Base-by-base conservation (phyloP, 352 stramenopile species). In the Phytophthora sp. region DNA sequence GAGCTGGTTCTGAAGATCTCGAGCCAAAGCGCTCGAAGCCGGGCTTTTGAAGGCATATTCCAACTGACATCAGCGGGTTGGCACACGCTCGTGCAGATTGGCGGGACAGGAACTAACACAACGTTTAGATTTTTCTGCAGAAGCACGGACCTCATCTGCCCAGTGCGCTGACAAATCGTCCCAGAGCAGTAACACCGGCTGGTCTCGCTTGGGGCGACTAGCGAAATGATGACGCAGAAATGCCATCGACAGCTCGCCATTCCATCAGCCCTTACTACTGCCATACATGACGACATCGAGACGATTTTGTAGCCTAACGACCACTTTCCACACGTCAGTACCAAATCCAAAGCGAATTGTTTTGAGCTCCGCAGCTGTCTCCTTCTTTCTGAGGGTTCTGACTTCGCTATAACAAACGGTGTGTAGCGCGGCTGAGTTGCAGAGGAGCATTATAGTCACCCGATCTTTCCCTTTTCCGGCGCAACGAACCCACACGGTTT, bases 101-200 rank as follows among this genome's bases (percentile, higher is more conserved):
- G 52, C 7, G 36, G 52, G 6, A 59, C 52, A 0, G 36, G 24
- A 1, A 75, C 62, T 26, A 83, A 20, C 2, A 63, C 24, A 9
- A 76, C 64, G 27, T 69, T 76, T 30, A 69, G 68, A 0, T n/a
- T 20, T n/a, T 3, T 55, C 18, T 4, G 71, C 71, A 41, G 59
- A 77, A 4, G 29, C 42, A 15, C 53, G 49, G 5, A 74, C 65
- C 2, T 77, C 50, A 3, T 35, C 26, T 3, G 71, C 70, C 67
- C 67, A 83, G 27, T 78, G 74, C 2, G 49, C 63, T 3, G 57
- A 61, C 44, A 80, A 70, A 16, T 71, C 71, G 33, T 80, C 67
- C 24, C 67, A 59, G 4, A 76, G 27, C 3, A 82, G 42, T 12
- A 80, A 42, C 1, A 80, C 51, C 0, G 73, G 60, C 16, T 39